Evolutionary conservation across 495 filamentous ascomycete species (phyloP), one percentile per base, ranked within the genome.

Genomic region (Barbatosphaeria neglecta): DNA sequence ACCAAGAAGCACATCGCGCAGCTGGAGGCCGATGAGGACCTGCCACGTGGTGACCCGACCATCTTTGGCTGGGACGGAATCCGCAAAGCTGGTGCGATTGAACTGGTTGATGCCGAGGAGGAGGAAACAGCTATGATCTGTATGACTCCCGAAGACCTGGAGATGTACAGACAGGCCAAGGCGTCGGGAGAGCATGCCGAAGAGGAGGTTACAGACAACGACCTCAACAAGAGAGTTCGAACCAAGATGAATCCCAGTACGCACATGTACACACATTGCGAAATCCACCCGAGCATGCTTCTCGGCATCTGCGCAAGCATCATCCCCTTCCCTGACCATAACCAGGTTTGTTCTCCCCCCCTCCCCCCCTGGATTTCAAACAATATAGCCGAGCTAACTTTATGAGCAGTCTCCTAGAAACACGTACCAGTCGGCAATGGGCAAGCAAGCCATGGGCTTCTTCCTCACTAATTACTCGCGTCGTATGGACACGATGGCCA

Each of bases 221-320:
- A 60, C 24, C 57, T 67, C 23, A 88, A 90, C 52, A 86, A 83
- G 64, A 79, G 90, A 48, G 82, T 96, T 37, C 88, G 88, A 51
- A 87, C 89, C 0, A 82, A 81, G 48, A 72, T 88, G 44, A 94
- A 87, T 50, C 78, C 84, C 10, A 81, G 78, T 6, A 84, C 89
- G 0, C 85, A 90, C 62, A 85, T 82, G 40, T 96, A 86, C 74
- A 99, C 92, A 2, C 92, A 99, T 63, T 97, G 93, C 63, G 92
- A 99, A 65, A 97, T 99, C 59, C 93, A 99, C 57, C 92, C 92
- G 10, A 93, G 87, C 72, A 99, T 97, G 93, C 88, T 99, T 62
- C 68, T 97, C 41, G 93, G 92, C 50, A 89, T 97, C 47, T 97
- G 93, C 59, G 92, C 92, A 46, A 94, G 87, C 73, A 97, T 99